Evolutionary conservation across 805 yeast genomes (phyloP).

Genomic region (Wickerhamiella brachini): DNA sequence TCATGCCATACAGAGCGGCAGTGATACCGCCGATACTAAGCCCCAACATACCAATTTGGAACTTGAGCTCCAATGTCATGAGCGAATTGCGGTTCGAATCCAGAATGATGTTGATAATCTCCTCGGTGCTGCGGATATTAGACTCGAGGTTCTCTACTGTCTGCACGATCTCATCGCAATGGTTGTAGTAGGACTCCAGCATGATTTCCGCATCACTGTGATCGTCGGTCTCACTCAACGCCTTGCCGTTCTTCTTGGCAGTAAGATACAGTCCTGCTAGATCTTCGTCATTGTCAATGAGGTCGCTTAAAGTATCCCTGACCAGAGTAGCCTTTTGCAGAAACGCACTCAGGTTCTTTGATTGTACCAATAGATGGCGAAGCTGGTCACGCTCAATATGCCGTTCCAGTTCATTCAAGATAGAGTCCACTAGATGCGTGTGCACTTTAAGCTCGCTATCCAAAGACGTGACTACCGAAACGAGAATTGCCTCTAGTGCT

Average conservation of each 20-base stretch:
- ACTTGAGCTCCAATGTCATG: constrained; percentile 74
- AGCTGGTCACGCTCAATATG: constrained; percentile 70
- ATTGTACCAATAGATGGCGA: constrained; percentile 64
- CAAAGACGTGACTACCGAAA: constrained; percentile 63
- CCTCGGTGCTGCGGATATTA: constrained; percentile 89
- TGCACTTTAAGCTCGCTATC: constrained; percentile 82
- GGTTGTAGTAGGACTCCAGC: constrained; percentile 79
- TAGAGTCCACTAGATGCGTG: constrained; percentile 56
- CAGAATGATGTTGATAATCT: constrained; percentile 79
- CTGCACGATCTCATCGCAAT: constrained; percentile 89
- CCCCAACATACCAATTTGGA: constrained; percentile 71
- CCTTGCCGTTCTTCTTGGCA: constrained; percentile 35
- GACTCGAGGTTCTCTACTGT: constrained; percentile 61
- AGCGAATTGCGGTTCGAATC: constrained; percentile 90
- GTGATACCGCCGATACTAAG: constrained; percentile 68
- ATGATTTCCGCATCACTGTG: constrained; percentile 72
- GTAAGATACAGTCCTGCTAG: constrained; percentile 69
- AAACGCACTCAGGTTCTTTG: constrained; percentile 73
- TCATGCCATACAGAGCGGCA: constrained; percentile 92
- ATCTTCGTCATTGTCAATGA: constrained; percentile 79
- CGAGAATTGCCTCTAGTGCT: constrained; percentile 77
- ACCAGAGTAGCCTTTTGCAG: constrained; percentile 72
- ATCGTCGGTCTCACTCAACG: constrained; percentile 23
- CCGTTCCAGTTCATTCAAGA: constrained; percentile 64
- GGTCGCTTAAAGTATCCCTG: constrained; percentile 70